Evolutionary conservation across 202 grass and related monocot genomes (phyloP).

Genomic region (Elaeis oleifera): DNA sequence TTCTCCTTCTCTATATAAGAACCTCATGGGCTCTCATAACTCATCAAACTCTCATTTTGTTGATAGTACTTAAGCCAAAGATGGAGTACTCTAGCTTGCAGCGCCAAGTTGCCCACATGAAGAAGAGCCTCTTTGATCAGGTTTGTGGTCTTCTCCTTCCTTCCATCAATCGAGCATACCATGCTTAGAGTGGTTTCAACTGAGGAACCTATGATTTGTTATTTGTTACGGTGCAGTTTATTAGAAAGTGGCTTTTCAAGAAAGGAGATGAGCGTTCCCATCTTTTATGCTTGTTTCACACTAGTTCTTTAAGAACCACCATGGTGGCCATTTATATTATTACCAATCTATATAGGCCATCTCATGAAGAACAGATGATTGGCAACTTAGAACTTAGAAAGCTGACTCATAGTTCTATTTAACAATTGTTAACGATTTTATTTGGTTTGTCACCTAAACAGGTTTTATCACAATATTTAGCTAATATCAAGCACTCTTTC

Average conservation of each 20-base stretch:
- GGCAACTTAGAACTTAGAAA: neutral
- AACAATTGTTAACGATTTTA: too few relatives aligned
- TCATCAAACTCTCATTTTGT: conserved; percentile 7
- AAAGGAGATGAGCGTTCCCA: neutral
- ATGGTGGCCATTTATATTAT: conserved; percentile 3
- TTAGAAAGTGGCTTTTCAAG: conserved; percentile 1
- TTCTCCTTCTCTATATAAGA: conserved; percentile 7
- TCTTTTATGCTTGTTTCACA: conserved; percentile 11
- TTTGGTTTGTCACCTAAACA: too few relatives aligned
- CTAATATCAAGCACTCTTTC: too few relatives aligned
- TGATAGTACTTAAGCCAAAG: conserved; percentile 12
- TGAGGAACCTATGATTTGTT: neutral
- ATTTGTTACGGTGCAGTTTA: neutral
- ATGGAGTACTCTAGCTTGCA: conserved; percentile 81
- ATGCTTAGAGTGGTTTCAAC: neutral
- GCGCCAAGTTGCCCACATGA: conserved; percentile 71
- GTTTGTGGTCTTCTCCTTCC: conserved; percentile 20
- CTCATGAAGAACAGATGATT: conserved; percentile 3
- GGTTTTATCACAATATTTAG: too few relatives aligned
- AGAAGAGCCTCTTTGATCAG: conserved; percentile 94
- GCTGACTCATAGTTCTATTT: too few relatives aligned
- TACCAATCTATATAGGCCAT: conserved; percentile 11
- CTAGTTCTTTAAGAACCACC: neutral
- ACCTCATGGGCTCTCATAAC: neutral
- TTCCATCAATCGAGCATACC: neutral